Percentiles rank a stretch among this genome's conserved stretches.
phyloP scores from a whole-genome alignment of 495 filamentous ascomycete genomes.

The Penicillium manginii region DNA sequence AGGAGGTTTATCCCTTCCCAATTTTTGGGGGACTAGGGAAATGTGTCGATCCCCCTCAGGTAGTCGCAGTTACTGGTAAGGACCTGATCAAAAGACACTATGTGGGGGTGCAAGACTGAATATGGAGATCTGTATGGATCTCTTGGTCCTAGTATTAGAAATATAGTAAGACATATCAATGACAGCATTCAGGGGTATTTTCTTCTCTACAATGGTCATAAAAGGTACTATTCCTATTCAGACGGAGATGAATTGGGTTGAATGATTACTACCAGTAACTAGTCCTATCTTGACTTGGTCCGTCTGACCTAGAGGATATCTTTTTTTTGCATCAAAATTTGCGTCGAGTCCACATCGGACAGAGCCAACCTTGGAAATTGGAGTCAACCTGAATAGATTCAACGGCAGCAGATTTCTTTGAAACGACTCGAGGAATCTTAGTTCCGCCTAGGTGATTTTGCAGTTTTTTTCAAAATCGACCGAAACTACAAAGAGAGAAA shows the following conservation, averaged over 20 bases:
- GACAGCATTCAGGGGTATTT: too few species aligned
- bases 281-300: too few species aligned
- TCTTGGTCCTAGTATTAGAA: too few species aligned
- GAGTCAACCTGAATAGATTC: background rate
- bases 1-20: constrained; percentile 4
- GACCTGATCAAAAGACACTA: background rate
- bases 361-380: background rate
- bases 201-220: too few species aligned
- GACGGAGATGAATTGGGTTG: too few species aligned
- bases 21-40: constrained; percentile 1
- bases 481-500: background rate
- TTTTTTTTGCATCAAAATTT: background rate
- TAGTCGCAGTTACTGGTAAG: background rate
- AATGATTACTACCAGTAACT: too few species aligned
- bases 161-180: too few species aligned
- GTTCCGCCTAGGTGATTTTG: background rate
- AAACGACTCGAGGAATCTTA: background rate
- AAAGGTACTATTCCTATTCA: too few species aligned
- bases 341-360: background rate
- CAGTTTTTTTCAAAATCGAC: background rate
- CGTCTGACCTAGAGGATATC: too few species aligned
- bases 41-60: constrained; percentile 12
- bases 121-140: background rate
- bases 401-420: background rate
- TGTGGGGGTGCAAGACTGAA: background rate